phyloP scores from a whole-genome alignment of 805 yeast species.

The Soucietia sequanensis region DNA sequence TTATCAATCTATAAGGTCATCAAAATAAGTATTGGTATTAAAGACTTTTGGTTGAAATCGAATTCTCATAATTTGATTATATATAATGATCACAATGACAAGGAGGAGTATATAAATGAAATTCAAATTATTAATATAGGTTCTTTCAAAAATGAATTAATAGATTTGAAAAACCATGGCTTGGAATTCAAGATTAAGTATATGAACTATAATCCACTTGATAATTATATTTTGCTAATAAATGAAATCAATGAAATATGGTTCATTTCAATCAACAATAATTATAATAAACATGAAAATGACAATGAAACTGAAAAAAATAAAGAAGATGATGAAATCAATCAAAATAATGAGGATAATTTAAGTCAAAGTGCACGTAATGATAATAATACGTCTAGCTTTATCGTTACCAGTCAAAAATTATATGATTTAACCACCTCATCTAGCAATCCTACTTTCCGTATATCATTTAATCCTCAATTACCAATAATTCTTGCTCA shows the following conservation, averaged over 20 bases:
- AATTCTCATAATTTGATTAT: conserved; percentile 39
- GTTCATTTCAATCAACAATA: conserved; percentile 8
- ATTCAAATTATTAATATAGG: conserved; percentile 36
- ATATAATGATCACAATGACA: conserved; percentile 21
- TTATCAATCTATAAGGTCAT: conserved; percentile 29
- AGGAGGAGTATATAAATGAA: too few species aligned
- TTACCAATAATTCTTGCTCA: conserved; percentile 17
- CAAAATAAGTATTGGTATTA: conserved; percentile 31
- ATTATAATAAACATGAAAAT: not conserved
- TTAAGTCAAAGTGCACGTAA: too few species aligned
- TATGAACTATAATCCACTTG: conserved; percentile 23
- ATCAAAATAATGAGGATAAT: too few species aligned
- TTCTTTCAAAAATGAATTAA: conserved; percentile 26
- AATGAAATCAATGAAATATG: conserved; percentile 26
- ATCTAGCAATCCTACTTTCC: not conserved
- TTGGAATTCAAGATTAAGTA: conserved; percentile 14
- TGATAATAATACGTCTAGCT: too few species aligned
- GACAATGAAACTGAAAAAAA: too few species aligned
- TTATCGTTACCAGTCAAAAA: not conserved
- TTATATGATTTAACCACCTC: not conserved
- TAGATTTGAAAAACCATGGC: conserved; percentile 23
- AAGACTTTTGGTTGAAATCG: conserved; percentile 34
- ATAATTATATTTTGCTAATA: conserved; percentile 28
- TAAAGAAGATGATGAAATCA: not conserved
- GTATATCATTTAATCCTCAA: conserved; percentile 22